Base-by-base conservation (phyloP, 139 green algal genomes). In the Chlorella sp. region DNA sequence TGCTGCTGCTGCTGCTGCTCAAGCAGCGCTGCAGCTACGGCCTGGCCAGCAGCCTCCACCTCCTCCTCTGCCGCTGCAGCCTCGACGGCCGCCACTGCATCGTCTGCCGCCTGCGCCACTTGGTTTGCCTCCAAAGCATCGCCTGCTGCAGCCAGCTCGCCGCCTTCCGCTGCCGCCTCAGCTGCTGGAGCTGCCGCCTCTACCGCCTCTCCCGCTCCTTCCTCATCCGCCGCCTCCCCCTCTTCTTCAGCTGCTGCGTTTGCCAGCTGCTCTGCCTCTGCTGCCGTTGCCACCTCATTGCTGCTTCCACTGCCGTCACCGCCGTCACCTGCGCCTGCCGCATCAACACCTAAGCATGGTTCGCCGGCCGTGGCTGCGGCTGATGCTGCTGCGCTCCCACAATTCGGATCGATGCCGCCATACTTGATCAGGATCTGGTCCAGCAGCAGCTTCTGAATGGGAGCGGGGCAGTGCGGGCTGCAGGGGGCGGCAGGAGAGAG, bases 391-490 rank as follows among this genome's bases (percentile, higher is more conserved):
- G 51, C 51, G 12, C 11, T 60, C 15, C 15, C 12, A 21, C 51
- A 60, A 15, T 60, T 15, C 51, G 21, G 3, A 60, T 60, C 51
- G 9, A 60, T 60, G 9, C 69, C 69, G 25, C 69, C 69, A n/a
- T 56, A 75, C 16, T 25, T 38, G 18, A 55, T 16, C 12, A 82
- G 36, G 36, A 82, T 39, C 0, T 26, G 60, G 38, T 82, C 76
- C 4, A 82, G 76, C 36, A 82, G 76, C 34, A 73, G 28, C 4
- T 25, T 32, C 25, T 72, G 57, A 60, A 82, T 82, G 38, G 23
- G 13, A 0, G 34, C 23, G 0, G 76, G 76, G 76, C 76, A 82
- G 56, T 71, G 60, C 26, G 76, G 76, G 76, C 76, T 82, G 76
- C 76, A 62, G 21, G 51, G 51, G 51, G 7, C 44, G n/a, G n/a